phyloP scores from a whole-genome alignment of 2,329 filamentous ascomycete genomes.

The Monosporascus sp. region DNA sequence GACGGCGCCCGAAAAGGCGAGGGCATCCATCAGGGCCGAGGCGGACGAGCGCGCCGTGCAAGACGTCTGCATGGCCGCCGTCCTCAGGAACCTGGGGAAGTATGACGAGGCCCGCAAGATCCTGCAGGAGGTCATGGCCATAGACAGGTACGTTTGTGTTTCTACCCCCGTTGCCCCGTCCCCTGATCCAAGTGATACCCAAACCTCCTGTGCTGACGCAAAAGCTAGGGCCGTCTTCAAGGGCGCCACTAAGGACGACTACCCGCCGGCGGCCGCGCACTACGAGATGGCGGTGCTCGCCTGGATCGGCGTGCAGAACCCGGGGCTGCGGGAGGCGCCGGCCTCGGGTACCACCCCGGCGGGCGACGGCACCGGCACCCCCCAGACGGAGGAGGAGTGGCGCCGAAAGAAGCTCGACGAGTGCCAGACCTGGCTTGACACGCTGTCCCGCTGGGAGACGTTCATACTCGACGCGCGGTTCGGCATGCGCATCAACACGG shows the following conservation, averaged over 20 bases:
- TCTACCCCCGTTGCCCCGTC: not conserved
- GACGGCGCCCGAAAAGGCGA: conserved; percentile 36
- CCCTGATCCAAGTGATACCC: too few species aligned
- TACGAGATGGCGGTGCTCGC: conserved; percentile 82
- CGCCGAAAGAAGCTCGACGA: conserved; percentile 48
- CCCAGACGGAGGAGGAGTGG: conserved; percentile 26
- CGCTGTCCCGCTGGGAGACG: conserved; percentile 62
- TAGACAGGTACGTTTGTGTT: conserved; percentile 49
- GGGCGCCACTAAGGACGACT: conserved; percentile 61
- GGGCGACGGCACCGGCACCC: conserved; percentile 10
- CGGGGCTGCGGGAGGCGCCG: conserved; percentile 21
- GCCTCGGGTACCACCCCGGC: not conserved
- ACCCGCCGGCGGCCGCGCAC: conserved; percentile 65
- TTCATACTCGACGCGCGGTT: conserved; percentile 71
- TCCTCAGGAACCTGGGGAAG: conserved; percentile 58
- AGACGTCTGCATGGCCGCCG: conserved; percentile 59
- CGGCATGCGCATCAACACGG: conserved; percentile 67
- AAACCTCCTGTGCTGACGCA: too few species aligned
- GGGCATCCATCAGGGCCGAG: conserved; percentile 43
- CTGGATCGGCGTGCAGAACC: conserved; percentile 62
- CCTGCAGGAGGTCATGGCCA: conserved; percentile 58
- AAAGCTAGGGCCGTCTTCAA: conserved; percentile 44
- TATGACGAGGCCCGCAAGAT: conserved; percentile 60
- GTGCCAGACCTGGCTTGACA: conserved; percentile 60
- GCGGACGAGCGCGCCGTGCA: conserved; percentile 59